phyloP scores from a whole-genome alignment of 345 rosid genomes.

The Erysimum cheiranthoides region DNA sequence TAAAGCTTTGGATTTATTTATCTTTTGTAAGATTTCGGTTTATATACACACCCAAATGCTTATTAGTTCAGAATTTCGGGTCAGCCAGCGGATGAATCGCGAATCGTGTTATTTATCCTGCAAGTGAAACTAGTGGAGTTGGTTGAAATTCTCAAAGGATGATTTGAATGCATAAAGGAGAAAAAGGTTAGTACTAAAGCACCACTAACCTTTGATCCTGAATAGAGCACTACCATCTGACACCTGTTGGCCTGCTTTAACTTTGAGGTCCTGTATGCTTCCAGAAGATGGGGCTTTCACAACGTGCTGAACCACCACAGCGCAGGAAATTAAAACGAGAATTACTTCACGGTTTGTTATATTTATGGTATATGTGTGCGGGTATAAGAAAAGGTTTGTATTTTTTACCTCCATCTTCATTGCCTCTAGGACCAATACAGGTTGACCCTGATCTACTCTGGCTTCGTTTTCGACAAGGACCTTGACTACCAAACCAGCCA shows the following conservation, averaged over 20 bases:
- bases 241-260: constrained; percentile 77
- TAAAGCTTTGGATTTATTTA: constrained; percentile 26
- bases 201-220: constrained; percentile 66
- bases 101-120: constrained; percentile 40
- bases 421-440: constrained; percentile 84
- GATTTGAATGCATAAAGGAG: constrained; percentile 19
- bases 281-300: constrained; percentile 84
- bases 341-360: neutral
- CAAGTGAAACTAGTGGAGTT: constrained; percentile 33
- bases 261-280: constrained; percentile 66
- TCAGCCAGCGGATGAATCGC: neutral
- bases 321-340: constrained; percentile 4
- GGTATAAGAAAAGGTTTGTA: constrained; percentile 6
- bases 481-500: constrained; percentile 96
- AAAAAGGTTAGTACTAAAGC: constrained; percentile 4
- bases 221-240: constrained; percentile 72
- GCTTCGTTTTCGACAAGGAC: constrained; percentile 73
- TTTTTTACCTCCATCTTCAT: constrained; percentile 97
- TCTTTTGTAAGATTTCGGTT: constrained; percentile 35
- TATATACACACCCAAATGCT: constrained; percentile 33
- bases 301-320: constrained; percentile 61
- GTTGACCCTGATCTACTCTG: constrained; percentile 79
- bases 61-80: constrained; percentile 1
- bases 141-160: constrained; percentile 25
- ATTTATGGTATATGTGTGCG: neutral